A percentile compares a stretch with the other conserved stretches of the same genome.
phyloP scores from a whole-genome alignment of 1,139 yeast genomes.

The Zygosaccharomyces sapae region DNA sequence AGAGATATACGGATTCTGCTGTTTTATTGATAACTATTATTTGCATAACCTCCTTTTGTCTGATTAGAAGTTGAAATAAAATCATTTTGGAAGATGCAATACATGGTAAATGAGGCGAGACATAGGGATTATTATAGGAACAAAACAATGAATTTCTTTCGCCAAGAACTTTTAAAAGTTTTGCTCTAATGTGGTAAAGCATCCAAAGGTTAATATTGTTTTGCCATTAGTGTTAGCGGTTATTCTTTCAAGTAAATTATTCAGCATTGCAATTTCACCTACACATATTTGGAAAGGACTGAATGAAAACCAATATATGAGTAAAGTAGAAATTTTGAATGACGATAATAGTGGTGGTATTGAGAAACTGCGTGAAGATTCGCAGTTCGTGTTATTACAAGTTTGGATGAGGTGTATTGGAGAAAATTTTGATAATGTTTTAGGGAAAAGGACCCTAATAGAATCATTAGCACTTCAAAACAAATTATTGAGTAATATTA shows the following conservation, averaged over 20 bases:
- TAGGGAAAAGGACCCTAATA: conserved; percentile 36
- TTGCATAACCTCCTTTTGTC: no score
- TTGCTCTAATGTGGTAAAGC: conserved; percentile 31
- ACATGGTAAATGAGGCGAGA: not conserved
- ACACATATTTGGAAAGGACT: conserved; percentile 6
- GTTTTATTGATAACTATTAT: no score
- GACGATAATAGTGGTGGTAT: no score
- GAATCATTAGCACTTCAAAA: conserved; percentile 37
- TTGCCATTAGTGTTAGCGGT: conserved; percentile 50
- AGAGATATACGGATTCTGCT: no score
- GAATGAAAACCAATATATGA: conserved; percentile 5
- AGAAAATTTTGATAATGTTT: conserved; percentile 23
- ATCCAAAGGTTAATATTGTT: conserved; percentile 46
- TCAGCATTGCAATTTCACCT: conserved; percentile 30
- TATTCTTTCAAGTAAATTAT: conserved; percentile 50
- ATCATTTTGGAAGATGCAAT: no score
- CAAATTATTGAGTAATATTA: conserved; percentile 24
- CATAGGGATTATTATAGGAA: not conserved
- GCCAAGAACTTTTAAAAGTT: conserved; percentile 6
- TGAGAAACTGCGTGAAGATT: conserved; percentile 4
- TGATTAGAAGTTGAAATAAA: no score
- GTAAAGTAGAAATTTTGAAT: conserved; percentile 7
- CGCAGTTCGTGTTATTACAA: conserved; percentile 20
- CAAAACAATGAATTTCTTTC: not conserved
- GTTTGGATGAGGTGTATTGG: conserved; percentile 22